phyloP scores from a whole-genome alignment of 106 monocot species.

The Acorus gramineus region DNA sequence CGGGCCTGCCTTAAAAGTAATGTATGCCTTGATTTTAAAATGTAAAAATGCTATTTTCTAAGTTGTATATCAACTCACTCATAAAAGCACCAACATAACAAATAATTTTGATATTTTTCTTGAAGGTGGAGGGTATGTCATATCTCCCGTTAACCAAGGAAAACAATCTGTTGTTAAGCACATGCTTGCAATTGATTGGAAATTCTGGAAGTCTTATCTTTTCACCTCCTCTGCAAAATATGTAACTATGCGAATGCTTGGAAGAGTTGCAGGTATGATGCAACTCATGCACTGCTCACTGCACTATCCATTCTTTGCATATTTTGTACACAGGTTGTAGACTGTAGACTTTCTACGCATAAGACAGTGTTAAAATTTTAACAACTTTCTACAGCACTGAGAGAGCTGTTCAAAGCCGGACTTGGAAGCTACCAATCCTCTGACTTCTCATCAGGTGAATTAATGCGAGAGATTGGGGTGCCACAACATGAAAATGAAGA shows the following conservation, averaged over 20 bases:
- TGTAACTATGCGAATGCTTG: slow-evolving; percentile 83
- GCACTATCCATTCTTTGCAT: no score
- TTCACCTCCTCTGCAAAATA: slow-evolving; percentile 67
- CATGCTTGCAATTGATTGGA: slow-evolving; percentile 99
- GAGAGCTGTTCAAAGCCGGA: slow-evolving; percentile 79
- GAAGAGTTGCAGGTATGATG: slow-evolving; percentile 69
- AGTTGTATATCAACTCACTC: no score
- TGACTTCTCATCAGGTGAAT: slow-evolving; percentile 54
- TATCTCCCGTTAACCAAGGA: slow-evolving; percentile 84
- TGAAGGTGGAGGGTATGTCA: slow-evolving; percentile 96
- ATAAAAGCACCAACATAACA: no score
- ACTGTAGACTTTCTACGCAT: background rate
- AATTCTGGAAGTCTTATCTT: slow-evolving; percentile 82
- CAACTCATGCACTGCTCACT: background rate
- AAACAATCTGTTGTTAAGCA: slow-evolving; percentile 92
- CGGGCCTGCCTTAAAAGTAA: slow-evolving; percentile 99
- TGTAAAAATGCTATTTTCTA: slow-evolving; percentile 2
- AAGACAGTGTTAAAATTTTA: background rate
- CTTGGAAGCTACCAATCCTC: slow-evolving; percentile 28
- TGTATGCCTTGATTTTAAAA: slow-evolving; percentile 48
- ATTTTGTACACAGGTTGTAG: no score
- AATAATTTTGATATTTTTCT: background rate
- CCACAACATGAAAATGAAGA: slow-evolving; percentile 29
- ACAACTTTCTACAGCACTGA: slow-evolving; percentile 45
- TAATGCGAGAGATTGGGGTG: slow-evolving; percentile 34